Evolutionary conservation across 2,329 filamentous ascomycete genomes (phyloP), one percentile per base, ranked within the genome.

Genomic region (Pseudopithomyces chartarum): DNA sequence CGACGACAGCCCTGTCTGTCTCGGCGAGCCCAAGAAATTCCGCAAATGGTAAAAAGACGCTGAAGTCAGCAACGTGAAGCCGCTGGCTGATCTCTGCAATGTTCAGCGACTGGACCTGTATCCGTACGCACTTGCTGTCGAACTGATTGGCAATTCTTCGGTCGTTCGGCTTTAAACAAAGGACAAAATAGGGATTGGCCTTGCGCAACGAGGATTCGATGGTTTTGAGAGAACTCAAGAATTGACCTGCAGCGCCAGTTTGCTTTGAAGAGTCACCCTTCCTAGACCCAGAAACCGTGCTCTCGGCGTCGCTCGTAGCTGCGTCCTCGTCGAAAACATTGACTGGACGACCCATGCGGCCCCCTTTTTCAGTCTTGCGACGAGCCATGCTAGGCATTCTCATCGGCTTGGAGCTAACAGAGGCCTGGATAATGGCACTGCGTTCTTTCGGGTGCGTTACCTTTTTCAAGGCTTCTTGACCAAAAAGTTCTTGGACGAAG

Each of bases 101-200:
- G 32, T 95, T 95, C 65, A 98, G 91, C 0, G 92, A 96, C 72
- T 98, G 94, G 1, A 99, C 85, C 73, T 99, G 95, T 11, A 90
- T 91, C 3, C 95, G 88, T 20, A 99, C 95, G 73, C 95, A 99
- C 77, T 98, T 98, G 84, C 92, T 97, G 76, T 99, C 95, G 67
- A 98, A 99, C 71, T 99, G 95, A 66, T 99, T 99, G 59, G 95
- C 94, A 64, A 99, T 99, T 48, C 95, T 88, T 52, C 95, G 86
- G 73, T 99, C 95, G 66, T 99, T 99, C 20, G 95, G 94, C 78
- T 99, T 99, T 61, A 99, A 79, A 70, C 95, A 99, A 77, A 99
- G 97, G 43, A 99, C 86, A 67, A 97, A 98, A 77, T 99, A 99
- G 0, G 90, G 86, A 69, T 99, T 99, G 11, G 92, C 90, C 69